Conservation (phyloP, 2,329 filamentous ascomycete species). For the Arthrocladium fulminans region DNA sequence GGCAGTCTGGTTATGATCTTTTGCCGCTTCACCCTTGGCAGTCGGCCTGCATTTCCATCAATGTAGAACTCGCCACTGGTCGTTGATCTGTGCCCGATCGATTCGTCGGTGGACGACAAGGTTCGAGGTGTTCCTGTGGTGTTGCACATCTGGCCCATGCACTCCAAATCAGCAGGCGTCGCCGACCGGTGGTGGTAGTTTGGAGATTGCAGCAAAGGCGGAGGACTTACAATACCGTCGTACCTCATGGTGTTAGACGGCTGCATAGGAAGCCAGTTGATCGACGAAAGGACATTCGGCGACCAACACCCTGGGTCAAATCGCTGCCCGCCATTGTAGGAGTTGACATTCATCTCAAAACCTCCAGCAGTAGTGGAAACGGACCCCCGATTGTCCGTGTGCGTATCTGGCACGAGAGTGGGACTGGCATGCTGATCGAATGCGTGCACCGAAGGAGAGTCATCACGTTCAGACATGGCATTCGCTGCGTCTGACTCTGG, state of each 20-base stretch:
- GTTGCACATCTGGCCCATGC: not conserved
- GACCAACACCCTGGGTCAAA: constrained; percentile 9
- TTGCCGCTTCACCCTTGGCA: constrained; percentile 20
- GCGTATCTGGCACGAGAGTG: not conserved
- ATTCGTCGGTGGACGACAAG: not conserved
- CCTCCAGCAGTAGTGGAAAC: not conserved
- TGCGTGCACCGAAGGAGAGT: not conserved
- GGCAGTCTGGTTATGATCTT: constrained; percentile 9
- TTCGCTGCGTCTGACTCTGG: not conserved
- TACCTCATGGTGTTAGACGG: constrained; percentile 20
- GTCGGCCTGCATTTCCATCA: constrained; percentile 23
- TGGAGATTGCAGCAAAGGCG: constrained; percentile 4
- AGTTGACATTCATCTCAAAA: not conserved
- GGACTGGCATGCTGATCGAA: not conserved
- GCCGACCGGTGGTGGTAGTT: constrained; percentile 3
- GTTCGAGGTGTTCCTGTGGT: not conserved
- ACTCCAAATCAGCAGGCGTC: not conserved
- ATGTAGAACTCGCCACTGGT: constrained; percentile 23
- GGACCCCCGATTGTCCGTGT: not conserved
- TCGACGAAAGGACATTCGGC: constrained; percentile 23
- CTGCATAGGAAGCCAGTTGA: constrained; percentile 29
- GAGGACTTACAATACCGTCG: not conserved
- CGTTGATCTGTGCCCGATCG: not conserved
- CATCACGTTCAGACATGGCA: not conserved
- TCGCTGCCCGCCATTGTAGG: not conserved